These are phyloP conservation scores for Botrytis paeoniae DNA, from an alignment of 2,329 filamentous ascomycete genomes.

Conservation along the genomic window DNA sequence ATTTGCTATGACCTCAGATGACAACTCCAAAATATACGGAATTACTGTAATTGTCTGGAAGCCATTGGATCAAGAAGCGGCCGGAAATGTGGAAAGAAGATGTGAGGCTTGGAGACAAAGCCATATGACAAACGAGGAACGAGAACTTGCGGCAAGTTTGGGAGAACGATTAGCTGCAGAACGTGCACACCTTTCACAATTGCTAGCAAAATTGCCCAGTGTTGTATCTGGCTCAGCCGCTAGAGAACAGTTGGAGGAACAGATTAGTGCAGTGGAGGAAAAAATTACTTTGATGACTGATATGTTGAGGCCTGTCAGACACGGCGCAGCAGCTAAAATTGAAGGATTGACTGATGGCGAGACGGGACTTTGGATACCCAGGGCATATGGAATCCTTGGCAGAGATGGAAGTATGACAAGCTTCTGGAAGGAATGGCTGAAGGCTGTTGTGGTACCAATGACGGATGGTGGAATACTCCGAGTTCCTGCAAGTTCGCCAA, in stretches of 20 bases:
- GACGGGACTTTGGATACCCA: conserved; percentile 91
- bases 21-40: conserved; percentile 88
- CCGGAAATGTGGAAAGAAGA: conserved; percentile 76
- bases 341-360: conserved; percentile 94
- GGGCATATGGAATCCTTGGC: conserved; percentile 89
- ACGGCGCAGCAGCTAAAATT: conserved; percentile 94
- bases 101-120: conserved; percentile 82
- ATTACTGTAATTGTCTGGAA: conserved; percentile 93
- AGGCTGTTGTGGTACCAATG: conserved; percentile 93
- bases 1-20: conserved; percentile 94
- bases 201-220: conserved; percentile 78
- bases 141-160: conserved; percentile 86
- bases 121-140: conserved; percentile 86
- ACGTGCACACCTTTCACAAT: conserved; percentile 82
- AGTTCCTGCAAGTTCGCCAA: conserved; percentile 84
- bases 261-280: conserved; percentile 94
- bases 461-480: conserved; percentile 79
- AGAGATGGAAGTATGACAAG: conserved; percentile 77
- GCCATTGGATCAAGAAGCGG: conserved; percentile 75
- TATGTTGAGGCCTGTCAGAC: conserved; percentile 84
- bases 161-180: conserved; percentile 85
- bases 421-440: conserved; percentile 99
- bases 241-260: conserved; percentile 82
- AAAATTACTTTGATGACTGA: conserved; percentile 98
- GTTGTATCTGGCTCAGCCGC: conserved; percentile 76